Conservation (phyloP, 2,329 filamentous ascomycete species). For the Curvularia eragrostidis region DNA sequence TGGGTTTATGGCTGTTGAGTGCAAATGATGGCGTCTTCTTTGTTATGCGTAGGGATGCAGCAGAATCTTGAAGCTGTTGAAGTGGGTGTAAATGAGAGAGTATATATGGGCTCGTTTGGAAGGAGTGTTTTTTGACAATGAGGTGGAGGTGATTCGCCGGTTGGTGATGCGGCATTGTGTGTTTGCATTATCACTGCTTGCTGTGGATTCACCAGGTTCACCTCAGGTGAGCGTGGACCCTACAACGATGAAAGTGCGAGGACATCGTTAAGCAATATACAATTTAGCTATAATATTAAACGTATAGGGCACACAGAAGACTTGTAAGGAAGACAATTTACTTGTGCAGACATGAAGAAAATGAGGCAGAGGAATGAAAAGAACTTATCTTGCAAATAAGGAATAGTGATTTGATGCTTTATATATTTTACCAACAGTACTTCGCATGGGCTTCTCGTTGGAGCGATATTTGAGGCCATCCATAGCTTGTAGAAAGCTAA, state of each 20-base stretch:
- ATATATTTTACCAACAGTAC: not conserved
- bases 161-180: conserved; percentile 5
- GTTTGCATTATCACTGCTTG: conserved; percentile 15
- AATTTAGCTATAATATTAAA: too few species aligned
- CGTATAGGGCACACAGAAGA: too few species aligned
- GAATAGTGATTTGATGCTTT: not conserved
- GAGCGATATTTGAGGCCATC: not conserved
- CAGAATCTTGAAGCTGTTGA: not conserved
- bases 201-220: not conserved
- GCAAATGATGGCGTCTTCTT: not conserved
- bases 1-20: not conserved
- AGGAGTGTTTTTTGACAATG: conserved; percentile 7
- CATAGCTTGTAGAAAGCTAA: too few species aligned
- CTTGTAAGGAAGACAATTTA: not conserved
- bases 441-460: too few species aligned
- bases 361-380: not conserved
- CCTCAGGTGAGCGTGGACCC: not conserved
- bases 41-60: not conserved
- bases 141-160: conserved; percentile 8
- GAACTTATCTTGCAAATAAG: not conserved
- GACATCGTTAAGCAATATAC: too few species aligned
- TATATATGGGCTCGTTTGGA: not conserved
- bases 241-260: not conserved
- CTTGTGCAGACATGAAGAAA: not conserved
- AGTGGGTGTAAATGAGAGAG: not conserved